These are phyloP conservation scores for Populus alba DNA, from an alignment of 345 rosid species.

Conservation along the genomic window DNA sequence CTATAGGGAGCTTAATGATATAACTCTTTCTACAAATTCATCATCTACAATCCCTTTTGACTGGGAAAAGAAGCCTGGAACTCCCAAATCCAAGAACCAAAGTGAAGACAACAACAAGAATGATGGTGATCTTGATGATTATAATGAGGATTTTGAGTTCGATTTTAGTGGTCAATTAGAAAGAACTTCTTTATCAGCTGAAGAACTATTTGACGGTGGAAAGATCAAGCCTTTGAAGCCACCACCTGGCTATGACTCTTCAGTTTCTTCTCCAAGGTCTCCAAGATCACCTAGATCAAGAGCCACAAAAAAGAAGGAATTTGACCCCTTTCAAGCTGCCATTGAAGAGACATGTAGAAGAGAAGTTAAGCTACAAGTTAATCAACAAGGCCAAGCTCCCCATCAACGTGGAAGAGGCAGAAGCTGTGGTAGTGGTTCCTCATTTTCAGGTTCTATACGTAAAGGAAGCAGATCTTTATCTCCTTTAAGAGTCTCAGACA, in stretches of 20 bases:
- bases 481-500: slow-evolving; percentile 68
- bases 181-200: slow-evolving; percentile 67
- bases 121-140: slow-evolving; percentile 18
- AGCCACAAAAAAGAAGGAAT: slow-evolving; percentile 26
- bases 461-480: slow-evolving; percentile 79
- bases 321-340: slow-evolving; percentile 38
- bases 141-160: slow-evolving; percentile 64
- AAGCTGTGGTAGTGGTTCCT: slow-evolving; percentile 24
- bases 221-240: slow-evolving; percentile 71
- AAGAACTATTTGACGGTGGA: slow-evolving; percentile 85
- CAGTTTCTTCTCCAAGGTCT: slow-evolving; percentile 43
- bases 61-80: slow-evolving; percentile 49
- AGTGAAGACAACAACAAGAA: neutral
- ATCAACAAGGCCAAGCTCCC: neutral
- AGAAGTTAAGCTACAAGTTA: neutral
- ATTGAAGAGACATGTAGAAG: slow-evolving; percentile 33
- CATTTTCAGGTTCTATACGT: slow-evolving; percentile 30
- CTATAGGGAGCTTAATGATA: slow-evolving; percentile 8
- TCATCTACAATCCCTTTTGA: slow-evolving; percentile 33
- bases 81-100: slow-evolving; percentile 25
- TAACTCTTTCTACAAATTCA: neutral
- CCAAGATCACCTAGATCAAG: slow-evolving; percentile 30
- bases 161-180: slow-evolving; percentile 73
- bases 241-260: slow-evolving; percentile 35
- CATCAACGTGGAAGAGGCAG: slow-evolving; percentile 35